These are phyloP conservation scores for Cymbopogon flexuosus DNA, from an alignment of 202 grass and related monocot species.

Conservation along the genomic window DNA sequence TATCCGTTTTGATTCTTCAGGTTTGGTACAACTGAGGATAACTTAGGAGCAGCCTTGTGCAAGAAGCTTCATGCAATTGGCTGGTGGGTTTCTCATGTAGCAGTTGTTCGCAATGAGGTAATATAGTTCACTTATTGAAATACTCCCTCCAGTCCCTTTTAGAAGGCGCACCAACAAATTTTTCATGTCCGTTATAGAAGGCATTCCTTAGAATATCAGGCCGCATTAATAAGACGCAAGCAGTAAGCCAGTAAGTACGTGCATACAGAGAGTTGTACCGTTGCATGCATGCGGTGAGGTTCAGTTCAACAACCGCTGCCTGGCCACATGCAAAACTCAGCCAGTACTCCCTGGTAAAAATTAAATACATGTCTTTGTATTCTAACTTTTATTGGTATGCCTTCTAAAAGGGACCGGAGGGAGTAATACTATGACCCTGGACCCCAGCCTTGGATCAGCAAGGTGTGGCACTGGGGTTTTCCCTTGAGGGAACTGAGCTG, in stretches of 20 bases:
- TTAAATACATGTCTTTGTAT: background rate
- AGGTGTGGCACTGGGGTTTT: background rate
- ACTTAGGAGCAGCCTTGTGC: slow-evolving; percentile 63
- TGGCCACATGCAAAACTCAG: background rate
- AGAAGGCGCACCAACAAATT: background rate
- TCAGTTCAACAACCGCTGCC: background rate
- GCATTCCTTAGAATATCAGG: background rate
- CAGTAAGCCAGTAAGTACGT: background rate
- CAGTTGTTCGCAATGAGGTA: slow-evolving; percentile 80
- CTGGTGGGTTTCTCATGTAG: slow-evolving; percentile 71
- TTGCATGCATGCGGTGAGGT: background rate
- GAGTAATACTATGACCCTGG: background rate
- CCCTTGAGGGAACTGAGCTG: background rate
- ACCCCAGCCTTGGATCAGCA: background rate
- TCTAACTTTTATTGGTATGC: background rate
- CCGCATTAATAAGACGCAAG: background rate
- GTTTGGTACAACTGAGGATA: slow-evolving; percentile 71
- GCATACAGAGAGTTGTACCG: background rate
- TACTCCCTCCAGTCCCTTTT: background rate
- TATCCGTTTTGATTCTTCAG: slow-evolving; percentile 49
- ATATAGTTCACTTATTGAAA: slow-evolving; percentile 16
- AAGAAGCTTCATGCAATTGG: slow-evolving; percentile 86
- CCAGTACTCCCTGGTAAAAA: background rate
- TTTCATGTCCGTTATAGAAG: background rate
- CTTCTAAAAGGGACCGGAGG: background rate